Evolutionary conservation across 73 alveolate species (phyloP).

Genomic region (Urostyla sp.): DNA sequence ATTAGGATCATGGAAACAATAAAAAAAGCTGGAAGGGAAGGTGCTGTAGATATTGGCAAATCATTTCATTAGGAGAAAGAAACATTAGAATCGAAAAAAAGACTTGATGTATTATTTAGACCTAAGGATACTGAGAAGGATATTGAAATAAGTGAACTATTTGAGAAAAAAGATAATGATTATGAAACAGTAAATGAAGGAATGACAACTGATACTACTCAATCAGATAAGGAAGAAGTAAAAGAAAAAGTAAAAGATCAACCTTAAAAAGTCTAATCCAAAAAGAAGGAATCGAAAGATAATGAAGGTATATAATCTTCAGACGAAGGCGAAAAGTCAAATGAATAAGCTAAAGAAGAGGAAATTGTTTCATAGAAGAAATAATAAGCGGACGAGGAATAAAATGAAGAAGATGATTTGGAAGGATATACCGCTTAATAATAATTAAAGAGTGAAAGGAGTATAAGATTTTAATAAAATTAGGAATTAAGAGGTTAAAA

Average conservation of each 20-base stretch:
- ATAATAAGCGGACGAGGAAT: neutral
- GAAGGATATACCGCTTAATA: neutral
- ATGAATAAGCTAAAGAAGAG: conserved; percentile 8
- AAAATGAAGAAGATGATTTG: conserved; percentile 3
- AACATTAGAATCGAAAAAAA: too few species aligned
- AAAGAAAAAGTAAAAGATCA: neutral
- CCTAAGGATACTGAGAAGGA: neutral
- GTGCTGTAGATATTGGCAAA: too few species aligned
- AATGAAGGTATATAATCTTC: too few species aligned
- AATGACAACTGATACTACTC: conserved; percentile 59
- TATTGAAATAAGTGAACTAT: neutral
- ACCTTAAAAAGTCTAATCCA: neutral
- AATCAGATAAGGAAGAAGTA: neutral
- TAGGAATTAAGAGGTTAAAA: neutral
- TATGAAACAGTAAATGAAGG: conserved; percentile 69
- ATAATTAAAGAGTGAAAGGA: neutral
- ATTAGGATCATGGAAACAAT: neutral
- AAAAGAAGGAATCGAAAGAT: neutral
- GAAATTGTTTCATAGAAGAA: conserved; percentile 4
- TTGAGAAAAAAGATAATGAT: neutral
- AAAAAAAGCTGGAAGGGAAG: conserved; percentile 10
- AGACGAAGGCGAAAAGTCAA: neutral
- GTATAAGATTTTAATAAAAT: neutral
- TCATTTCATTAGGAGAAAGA: neutral
- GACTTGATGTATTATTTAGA: conserved; percentile 5